phyloP scores from a whole-genome alignment of 495 filamentous ascomycete genomes.

The Trichoderma parareesei region DNA sequence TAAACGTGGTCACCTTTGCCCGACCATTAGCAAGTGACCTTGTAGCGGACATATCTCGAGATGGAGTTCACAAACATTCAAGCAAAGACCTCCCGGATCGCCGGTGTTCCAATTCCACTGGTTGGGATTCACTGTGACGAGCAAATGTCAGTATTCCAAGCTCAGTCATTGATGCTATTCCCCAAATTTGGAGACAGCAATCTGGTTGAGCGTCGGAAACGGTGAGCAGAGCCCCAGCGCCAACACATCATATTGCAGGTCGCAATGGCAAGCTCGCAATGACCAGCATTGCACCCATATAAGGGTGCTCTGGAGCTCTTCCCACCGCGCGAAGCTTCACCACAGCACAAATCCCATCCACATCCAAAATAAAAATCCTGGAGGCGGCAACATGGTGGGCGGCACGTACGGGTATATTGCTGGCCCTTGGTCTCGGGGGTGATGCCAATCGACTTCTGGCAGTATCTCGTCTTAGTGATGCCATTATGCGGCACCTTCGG shows the following conservation, averaged over 20 bases:
- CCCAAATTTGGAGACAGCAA: too few species aligned
- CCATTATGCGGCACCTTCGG: slow-evolving; percentile 3
- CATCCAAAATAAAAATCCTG: too few species aligned
- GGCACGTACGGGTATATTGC: slow-evolving; percentile 8
- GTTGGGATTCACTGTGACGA: slow-evolving; percentile 6
- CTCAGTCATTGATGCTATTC: not conserved
- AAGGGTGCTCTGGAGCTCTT: too few species aligned
- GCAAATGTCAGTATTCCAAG: not conserved
- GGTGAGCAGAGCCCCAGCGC: too few species aligned
- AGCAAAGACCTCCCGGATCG: not conserved
- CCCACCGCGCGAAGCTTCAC: too few species aligned
- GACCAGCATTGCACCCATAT: too few species aligned
- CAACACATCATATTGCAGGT: too few species aligned
- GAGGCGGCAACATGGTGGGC: not conserved
- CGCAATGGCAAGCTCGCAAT: too few species aligned
- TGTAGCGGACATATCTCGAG: not conserved
- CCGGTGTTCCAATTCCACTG: slow-evolving; percentile 9
- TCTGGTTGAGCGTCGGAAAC: too few species aligned
- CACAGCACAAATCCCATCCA: too few species aligned
- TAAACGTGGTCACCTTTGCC: slow-evolving; percentile 21
- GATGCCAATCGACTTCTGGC: slow-evolving; percentile 6
- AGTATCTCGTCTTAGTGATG: slow-evolving; percentile 4
- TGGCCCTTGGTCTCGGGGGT: slow-evolving; percentile 1
- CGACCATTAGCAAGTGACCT: not conserved
- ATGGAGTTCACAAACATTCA: slow-evolving; percentile 14